Evolutionary conservation across 495 filamentous ascomycete species (phyloP), one percentile per base, ranked within the genome.

Genomic region (Podospora appendiculata): DNA sequence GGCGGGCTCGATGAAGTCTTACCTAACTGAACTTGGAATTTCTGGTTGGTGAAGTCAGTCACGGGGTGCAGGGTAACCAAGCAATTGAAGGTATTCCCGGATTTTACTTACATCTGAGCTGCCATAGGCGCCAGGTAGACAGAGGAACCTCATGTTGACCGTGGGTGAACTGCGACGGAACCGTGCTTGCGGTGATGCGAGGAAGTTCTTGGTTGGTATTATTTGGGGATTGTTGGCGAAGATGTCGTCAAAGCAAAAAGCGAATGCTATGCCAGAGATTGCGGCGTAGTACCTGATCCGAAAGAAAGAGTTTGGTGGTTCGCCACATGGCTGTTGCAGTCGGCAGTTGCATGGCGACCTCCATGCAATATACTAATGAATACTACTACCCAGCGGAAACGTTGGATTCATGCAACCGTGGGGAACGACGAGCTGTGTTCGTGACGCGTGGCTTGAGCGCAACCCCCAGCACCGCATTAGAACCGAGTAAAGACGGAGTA

Each of bases 1-100:
- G 25, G 25, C 25, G 5, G 25, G 25, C 25, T 25, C 25, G 25
- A 5, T 2, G 25, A 25, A 25, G 25, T 25, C 55, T 41, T 67
- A 77, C 73, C 71, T 51, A 78, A 56, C 58, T 78, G 75, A 32
- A 77, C 75, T 51, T 75, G 67, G 58, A 77, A 78, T 69, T 78
- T 78, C 75, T 78, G 18, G 45, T 44, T 11, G 5, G 9, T 4
- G n/a, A 18, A 44, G 60, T 69, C 47, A 71, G 61, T 41, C 32
- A 25, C 13, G 11, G 45, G 11, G 16, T 25, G 18, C 19, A n/a
- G 17, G 7, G 1, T 1, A 2, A 16, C n/a, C 33, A 33, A 33
- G 41, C 17, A 11, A 12, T 9, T 18, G 38, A 12, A 45, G 17
- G 3, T 13, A 45, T 32, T 45, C 10, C 25, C 4, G 3, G 17